These are phyloP conservation scores for Ceratocystis colombiana DNA, from an alignment of 2,329 filamentous ascomycete species.

Conservation along the genomic window DNA sequence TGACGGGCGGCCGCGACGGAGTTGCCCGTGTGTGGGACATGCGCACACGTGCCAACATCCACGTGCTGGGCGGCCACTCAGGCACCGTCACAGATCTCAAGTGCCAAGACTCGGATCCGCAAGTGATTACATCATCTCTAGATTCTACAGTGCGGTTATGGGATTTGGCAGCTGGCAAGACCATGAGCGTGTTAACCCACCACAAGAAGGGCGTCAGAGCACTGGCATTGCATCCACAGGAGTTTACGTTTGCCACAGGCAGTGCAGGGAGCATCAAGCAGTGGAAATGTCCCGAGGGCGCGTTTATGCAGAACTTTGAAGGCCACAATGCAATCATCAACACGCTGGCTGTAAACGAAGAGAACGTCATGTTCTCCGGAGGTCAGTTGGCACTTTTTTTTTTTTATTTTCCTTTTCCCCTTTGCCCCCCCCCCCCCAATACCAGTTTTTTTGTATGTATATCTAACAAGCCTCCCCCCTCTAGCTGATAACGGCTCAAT, in stretches of 20 bases:
- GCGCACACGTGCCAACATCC: conserved; percentile 89
- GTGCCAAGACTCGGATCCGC: conserved; percentile 92
- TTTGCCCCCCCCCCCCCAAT: neutral
- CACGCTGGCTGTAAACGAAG: conserved; percentile 81
- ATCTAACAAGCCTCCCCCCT: neutral
- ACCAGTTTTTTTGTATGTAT: neutral
- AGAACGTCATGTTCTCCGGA: conserved; percentile 90
- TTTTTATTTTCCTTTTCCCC: neutral
- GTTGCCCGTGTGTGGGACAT: conserved; percentile 97
- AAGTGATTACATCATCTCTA: conserved; percentile 86
- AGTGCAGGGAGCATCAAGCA: conserved; percentile 95
- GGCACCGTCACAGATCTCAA: conserved; percentile 80
- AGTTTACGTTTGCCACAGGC: conserved; percentile 92
- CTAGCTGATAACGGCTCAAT: conserved; percentile 81
- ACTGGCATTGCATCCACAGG: conserved; percentile 72
- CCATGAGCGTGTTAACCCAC: conserved; percentile 90
- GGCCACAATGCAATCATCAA: conserved; percentile 97
- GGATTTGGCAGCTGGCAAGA: conserved; percentile 93
- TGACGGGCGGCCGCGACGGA: conserved; percentile 88
- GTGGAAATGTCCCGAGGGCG: conserved; percentile 96
- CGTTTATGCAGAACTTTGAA: conserved; percentile 98
- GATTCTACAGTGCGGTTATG: conserved; percentile 86
- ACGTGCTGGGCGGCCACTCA: conserved; percentile 84
- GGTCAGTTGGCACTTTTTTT: conserved; percentile 35
- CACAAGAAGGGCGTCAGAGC: conserved; percentile 95